Base-by-base conservation (phyloP, 768 basidiomycete genomes). In the Amanita subjunquillea region DNA sequence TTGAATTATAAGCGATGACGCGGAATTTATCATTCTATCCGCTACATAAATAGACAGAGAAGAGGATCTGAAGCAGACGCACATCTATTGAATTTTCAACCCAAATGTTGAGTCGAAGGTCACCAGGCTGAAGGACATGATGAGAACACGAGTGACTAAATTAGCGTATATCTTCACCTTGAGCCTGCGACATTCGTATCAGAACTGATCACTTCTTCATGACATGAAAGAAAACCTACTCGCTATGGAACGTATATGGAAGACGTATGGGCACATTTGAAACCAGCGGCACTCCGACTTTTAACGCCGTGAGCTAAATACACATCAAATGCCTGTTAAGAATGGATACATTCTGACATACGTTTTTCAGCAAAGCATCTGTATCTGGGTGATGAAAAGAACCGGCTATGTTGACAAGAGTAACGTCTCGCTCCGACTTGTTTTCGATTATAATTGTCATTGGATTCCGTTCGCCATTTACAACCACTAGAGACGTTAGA, bases 391-490 rank as follows among this genome's bases (percentile, higher is more conserved):
- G 69, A 56, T 80, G 77, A 59, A 91, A 70, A 34, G 86, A 82
- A 40, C 85, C 88, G 49, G 78, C 75, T 54, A 87, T 73, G 58
- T 68, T 75, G 55, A 80, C 63, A 15, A 91, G 68, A 2, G 86
- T 87, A 46, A 86, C 73, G 56, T 90, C 87, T 59, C 74, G 75
- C 58, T 77, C 78, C 9, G 85, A 84, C 64, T 79, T 85, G 67
- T 89, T 92, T 66, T 89, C 87, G 10, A 91, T 72, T 25, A 73
- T 66, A 46, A 92, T 66, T 23, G 67, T 67, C 32, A 92, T 69
- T 30, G 75, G 69, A 63, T 90, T 92, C 62, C 76, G 80, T 72
- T 89, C 86, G 54, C 89, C 89, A 59, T 92, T 92, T 30, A 91
- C 81, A 46, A 91, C 71, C 54, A 90, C 89, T 91, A 9, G 50